These are phyloP conservation scores for Pichia sp. DNA, from an alignment of 1,139 yeast species.

Conservation along the genomic window DNA sequence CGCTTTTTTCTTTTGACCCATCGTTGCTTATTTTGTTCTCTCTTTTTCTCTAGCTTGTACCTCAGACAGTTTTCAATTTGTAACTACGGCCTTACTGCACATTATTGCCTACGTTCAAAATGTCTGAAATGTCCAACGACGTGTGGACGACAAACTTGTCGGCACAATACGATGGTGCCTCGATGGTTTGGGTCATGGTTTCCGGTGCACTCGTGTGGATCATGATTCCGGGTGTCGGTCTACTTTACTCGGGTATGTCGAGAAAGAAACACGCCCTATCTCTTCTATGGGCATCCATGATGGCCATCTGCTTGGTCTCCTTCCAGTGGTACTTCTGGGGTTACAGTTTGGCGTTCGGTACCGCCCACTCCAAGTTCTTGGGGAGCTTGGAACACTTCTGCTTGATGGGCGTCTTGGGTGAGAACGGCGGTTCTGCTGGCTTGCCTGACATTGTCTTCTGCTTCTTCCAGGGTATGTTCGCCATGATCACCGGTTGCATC, in stretches of 20 bases:
- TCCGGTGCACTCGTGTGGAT: conserved; percentile 76
- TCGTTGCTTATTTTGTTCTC: background rate
- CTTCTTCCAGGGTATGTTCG: conserved; percentile 94
- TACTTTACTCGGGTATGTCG: conserved; percentile 83
- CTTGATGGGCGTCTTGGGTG: conserved; percentile 74
- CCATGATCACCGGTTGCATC: conserved; percentile 84
- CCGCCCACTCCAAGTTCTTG: conserved; percentile 55
- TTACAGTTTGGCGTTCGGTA: conserved; percentile 79
- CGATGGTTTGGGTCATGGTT: conserved; percentile 85
- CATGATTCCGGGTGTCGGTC: conserved; percentile 93
- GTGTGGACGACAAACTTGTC: conserved; percentile 54
- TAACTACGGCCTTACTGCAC: background rate
- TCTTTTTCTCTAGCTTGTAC: too few species aligned
- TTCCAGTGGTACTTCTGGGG: conserved; percentile 99
- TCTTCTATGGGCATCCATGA: conserved; percentile 87
- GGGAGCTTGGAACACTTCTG: conserved; percentile 81
- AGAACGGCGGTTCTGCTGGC: conserved; percentile 58
- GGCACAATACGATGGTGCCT: conserved; percentile 65
- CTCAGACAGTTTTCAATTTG: background rate
- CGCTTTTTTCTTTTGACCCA: background rate
- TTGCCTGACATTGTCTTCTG: conserved; percentile 86
- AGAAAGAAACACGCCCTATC: conserved; percentile 91
- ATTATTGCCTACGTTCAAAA: background rate
- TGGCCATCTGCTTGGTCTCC: conserved; percentile 74
- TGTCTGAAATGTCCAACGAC: conserved; percentile 17